phyloP scores from a whole-genome alignment of 805 yeast species.

The Danielozyma ontarioensis region DNA sequence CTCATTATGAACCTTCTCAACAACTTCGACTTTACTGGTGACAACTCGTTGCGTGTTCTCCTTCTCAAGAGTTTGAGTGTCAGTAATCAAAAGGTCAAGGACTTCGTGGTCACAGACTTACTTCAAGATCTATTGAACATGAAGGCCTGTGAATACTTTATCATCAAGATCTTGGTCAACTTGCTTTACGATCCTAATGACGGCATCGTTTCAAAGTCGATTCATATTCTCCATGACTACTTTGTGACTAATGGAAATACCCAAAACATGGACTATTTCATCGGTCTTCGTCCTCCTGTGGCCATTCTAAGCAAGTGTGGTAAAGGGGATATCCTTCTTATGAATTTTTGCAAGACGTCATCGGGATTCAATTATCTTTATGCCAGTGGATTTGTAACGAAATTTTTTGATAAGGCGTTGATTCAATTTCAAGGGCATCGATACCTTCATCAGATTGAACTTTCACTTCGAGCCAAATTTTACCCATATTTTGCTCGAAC shows the following conservation, averaged over 20 bases:
- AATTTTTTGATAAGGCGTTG: slow-evolving; percentile 5
- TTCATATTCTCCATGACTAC: slow-evolving; percentile 16
- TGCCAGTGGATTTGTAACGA: slow-evolving; percentile 36
- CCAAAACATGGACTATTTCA: slow-evolving; percentile 45
- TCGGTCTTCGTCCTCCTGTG: slow-evolving; percentile 52
- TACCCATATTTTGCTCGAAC: slow-evolving; percentile 18
- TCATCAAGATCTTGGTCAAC: slow-evolving; percentile 50
- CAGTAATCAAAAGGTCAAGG: slow-evolving; percentile 46
- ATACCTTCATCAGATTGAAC: slow-evolving; percentile 9
- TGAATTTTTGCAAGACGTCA: slow-evolving; percentile 60
- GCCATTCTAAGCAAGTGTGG: slow-evolving; percentile 20
- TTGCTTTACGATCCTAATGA: slow-evolving; percentile 59
- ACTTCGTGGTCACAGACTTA: slow-evolving; percentile 54
- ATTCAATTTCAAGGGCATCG: slow-evolving; percentile 5
- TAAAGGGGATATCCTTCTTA: slow-evolving; percentile 43
- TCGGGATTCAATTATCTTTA: slow-evolving; percentile 62
- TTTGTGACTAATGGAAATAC: slow-evolving; percentile 16
- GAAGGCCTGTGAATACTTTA: slow-evolving; percentile 40
- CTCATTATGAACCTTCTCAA: slow-evolving; percentile 54
- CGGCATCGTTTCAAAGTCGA: slow-evolving; percentile 14
- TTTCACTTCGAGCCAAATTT: slow-evolving; percentile 5
- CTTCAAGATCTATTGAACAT: slow-evolving; percentile 32
- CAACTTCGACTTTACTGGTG: slow-evolving; percentile 53
- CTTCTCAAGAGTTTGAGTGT: slow-evolving; percentile 60
- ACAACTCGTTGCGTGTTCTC: slow-evolving; percentile 64